These are phyloP conservation scores for Termitomyces sp. DNA, from an alignment of 768 basidiomycete species.

Conservation along the genomic window DNA sequence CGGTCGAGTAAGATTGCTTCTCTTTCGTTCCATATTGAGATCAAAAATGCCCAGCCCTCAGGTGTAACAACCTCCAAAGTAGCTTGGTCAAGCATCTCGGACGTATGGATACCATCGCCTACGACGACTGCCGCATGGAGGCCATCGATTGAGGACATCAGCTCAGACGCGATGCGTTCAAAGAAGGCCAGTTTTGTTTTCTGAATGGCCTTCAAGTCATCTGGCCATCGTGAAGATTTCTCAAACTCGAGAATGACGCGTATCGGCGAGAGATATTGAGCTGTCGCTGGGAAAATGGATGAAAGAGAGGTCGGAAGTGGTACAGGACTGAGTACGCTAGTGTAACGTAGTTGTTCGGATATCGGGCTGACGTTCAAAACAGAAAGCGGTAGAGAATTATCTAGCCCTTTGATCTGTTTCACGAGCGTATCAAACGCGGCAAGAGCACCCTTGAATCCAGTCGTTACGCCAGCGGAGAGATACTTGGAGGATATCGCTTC, in stretches of 20 bases:
- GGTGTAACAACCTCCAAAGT: conserved; percentile 74
- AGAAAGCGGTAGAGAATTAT: conserved; percentile 72
- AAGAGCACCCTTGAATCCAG: conserved; percentile 72
- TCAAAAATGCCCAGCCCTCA: conserved; percentile 84
- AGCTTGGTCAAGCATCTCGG: conserved; percentile 65
- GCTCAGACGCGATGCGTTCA: conserved; percentile 66
- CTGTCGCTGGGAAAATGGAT: conserved; percentile 49
- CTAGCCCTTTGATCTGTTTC: conserved; percentile 67
- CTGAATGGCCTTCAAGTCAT: conserved; percentile 89
- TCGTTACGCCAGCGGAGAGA: conserved; percentile 32
- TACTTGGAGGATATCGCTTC: conserved; percentile 46
- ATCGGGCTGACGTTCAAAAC: conserved; percentile 73
- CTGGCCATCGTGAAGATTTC: conserved; percentile 91
- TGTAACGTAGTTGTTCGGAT: conserved; percentile 77
- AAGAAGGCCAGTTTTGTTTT: conserved; percentile 93
- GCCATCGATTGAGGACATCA: conserved; percentile 52
- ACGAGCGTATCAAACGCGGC: conserved; percentile 78
- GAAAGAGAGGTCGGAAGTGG: conserved; percentile 57
- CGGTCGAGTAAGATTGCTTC: conserved; percentile 78
- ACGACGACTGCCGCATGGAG: conserved; percentile 58
- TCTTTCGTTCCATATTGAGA: conserved; percentile 83
- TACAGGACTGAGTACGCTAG: conserved; percentile 76
- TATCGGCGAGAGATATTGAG: conserved; percentile 67
- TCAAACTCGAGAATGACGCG: conserved; percentile 87
- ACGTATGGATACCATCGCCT: conserved; percentile 41